Conservation (phyloP, 1,284 basidiomycete genomes). For the Puccinia coronata region DNA sequence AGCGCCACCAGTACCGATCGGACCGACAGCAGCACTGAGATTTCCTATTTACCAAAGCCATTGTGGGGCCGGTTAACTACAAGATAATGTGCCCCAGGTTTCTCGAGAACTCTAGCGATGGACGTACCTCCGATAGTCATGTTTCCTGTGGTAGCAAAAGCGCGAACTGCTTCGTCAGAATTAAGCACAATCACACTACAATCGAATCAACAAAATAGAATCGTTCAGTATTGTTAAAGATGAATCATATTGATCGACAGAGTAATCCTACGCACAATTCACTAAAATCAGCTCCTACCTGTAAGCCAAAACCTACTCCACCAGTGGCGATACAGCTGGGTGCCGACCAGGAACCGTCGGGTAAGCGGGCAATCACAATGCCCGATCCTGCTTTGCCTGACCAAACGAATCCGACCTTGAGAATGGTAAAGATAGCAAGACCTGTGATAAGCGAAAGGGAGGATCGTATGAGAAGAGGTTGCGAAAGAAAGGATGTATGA, state of each 20-base stretch:
- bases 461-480: neutral
- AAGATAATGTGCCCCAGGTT: conserved; percentile 48
- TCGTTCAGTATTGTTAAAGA: conserved; percentile 13
- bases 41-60: conserved; percentile 21
- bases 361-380: conserved; percentile 87
- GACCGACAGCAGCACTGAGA: conserved; percentile 68
- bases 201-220: neutral
- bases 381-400: conserved; percentile 64
- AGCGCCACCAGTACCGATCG: conserved; percentile 91
- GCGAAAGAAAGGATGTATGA: neutral
- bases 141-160: conserved; percentile 93
- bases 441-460: conserved; percentile 56
- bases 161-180: conserved; percentile 89
- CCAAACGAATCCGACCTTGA: conserved; percentile 62
- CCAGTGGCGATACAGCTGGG: conserved; percentile 98
- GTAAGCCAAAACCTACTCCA: conserved; percentile 86
- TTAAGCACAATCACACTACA: conserved; percentile 83
- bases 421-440: conserved; percentile 90
- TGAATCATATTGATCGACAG: neutral
- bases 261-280: conserved; percentile 36
- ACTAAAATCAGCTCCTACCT: conserved; percentile 71
- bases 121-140: conserved; percentile 76
- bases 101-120: neutral
- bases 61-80: no score
- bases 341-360: conserved; percentile 95